A percentile compares a stretch with the other conserved stretches of the same genome.
Conservation (phyloP, 1,284 basidiomycete species). For the Ceratobasidium sp. region DNA sequence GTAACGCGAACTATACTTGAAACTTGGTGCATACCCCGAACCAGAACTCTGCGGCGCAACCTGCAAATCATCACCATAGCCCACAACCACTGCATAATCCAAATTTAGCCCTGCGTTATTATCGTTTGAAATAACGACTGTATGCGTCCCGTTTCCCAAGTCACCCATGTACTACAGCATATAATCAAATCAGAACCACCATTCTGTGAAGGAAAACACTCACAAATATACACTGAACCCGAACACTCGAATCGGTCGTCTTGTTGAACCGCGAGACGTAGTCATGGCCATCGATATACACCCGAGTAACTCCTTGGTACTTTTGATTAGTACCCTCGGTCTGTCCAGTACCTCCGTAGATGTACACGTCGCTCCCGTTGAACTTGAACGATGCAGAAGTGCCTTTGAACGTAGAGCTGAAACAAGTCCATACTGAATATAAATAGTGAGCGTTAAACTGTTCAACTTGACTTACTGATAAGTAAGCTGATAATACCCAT, state of each 20-base stretch:
- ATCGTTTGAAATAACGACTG: constrained; percentile 5
- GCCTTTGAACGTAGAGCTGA: constrained; percentile 2
- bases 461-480: constrained; percentile 19
- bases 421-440: no score
- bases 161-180: not conserved
- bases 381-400: constrained; percentile 6
- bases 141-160: constrained; percentile 9
- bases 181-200: not conserved
- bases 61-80: not conserved
- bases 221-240: constrained; percentile 20
- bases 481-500: constrained; percentile 7
- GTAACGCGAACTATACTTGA: not conserved
- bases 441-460: no score
- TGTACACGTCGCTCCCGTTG: constrained; percentile 17
- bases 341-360: constrained; percentile 13
- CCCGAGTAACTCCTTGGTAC: not conserved
- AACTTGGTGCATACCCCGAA: no score
- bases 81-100: constrained; percentile 7
- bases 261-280: constrained; percentile 4
- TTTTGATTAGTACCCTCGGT: constrained; percentile 10
- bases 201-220: not conserved
- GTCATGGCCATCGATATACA: constrained; percentile 11
- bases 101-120: constrained; percentile 1
- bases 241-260: constrained; percentile 10
- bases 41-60: not conserved